phyloP scores from a whole-genome alignment of 2,329 filamentous ascomycete species.

The Epichloe uncinata region DNA sequence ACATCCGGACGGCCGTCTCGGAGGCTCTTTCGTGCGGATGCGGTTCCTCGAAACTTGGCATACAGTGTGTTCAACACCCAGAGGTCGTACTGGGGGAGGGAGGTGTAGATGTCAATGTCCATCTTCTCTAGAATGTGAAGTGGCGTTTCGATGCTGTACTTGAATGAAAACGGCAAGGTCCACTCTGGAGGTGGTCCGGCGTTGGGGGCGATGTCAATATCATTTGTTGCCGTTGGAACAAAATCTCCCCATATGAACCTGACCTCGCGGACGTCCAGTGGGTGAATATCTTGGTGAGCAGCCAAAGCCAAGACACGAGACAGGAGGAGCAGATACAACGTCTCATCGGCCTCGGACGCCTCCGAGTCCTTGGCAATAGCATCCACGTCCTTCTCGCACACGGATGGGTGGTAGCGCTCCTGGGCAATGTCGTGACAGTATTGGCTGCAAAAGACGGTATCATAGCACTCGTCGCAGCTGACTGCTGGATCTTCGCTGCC shows the following conservation, averaged over 20 bases:
- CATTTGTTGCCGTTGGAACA: conserved; percentile 37
- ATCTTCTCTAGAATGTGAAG: conserved; percentile 73
- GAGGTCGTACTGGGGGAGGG: conserved; percentile 47
- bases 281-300: conserved; percentile 44
- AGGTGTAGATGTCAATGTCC: conserved; percentile 62
- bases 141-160: conserved; percentile 59
- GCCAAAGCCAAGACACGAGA: conserved; percentile 51
- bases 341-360: conserved; percentile 43
- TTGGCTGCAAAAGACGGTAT: conserved; percentile 53
- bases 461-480: conserved; percentile 46
- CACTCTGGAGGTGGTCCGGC: conserved; percentile 45
- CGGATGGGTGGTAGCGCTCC: conserved; percentile 47
- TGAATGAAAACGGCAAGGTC: conserved; percentile 67
- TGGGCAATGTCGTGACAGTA: conserved; percentile 45
- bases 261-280: conserved; percentile 49
- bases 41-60: conserved; percentile 85
- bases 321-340: conserved; percentile 50
- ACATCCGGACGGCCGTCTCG: conserved; percentile 77
- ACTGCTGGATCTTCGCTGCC: conserved; percentile 32
- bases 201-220: conserved; percentile 39
- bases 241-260: conserved; percentile 62
- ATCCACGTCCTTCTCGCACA: conserved; percentile 55
- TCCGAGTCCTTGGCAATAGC: conserved; percentile 51
- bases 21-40: conserved; percentile 67
- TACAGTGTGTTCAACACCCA: conserved; percentile 90